Evolutionary conservation across 1,284 basidiomycete species (phyloP).

Genomic region (Prillingera fragicola): DNA sequence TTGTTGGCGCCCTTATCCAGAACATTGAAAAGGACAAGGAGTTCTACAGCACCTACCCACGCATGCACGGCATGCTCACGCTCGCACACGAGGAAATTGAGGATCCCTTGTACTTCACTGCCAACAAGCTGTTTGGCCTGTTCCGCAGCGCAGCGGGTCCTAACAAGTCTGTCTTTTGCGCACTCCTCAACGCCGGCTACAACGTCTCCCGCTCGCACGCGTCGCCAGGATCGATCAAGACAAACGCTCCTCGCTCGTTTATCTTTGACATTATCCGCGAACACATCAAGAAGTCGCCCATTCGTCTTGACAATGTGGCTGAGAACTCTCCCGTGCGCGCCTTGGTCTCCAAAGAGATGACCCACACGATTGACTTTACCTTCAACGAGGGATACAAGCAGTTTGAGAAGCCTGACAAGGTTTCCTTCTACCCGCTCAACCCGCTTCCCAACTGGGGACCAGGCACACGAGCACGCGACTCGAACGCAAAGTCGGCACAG

Average conservation of each 20-base stretch:
- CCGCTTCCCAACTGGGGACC: slow-evolving; percentile 92
- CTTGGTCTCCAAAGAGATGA: slow-evolving; percentile 61
- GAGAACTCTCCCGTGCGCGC: slow-evolving; percentile 62
- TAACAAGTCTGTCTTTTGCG: slow-evolving; percentile 68
- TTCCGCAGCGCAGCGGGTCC: slow-evolving; percentile 46
- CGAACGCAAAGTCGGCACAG: slow-evolving; percentile 14
- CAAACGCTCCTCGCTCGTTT: slow-evolving; percentile 66
- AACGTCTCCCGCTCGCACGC: slow-evolving; percentile 86
- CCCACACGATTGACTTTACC: slow-evolving; percentile 63
- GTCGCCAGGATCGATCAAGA: slow-evolving; percentile 82
- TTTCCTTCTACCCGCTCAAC: slow-evolving; percentile 87
- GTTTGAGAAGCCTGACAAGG: slow-evolving; percentile 53
- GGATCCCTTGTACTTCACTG: slow-evolving; percentile 86
- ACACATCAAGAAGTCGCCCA: slow-evolving; percentile 70
- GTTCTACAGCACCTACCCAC: slow-evolving; percentile 69
- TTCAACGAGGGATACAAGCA: slow-evolving; percentile 63
- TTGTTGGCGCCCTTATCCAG: slow-evolving; percentile 67
- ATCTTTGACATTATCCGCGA: slow-evolving; percentile 78
- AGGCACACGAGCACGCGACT: slow-evolving; percentile 30
- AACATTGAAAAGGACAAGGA: slow-evolving; percentile 57
- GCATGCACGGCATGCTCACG: slow-evolving; percentile 94
- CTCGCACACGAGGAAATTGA: slow-evolving; percentile 68
- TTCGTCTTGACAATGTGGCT: slow-evolving; percentile 72
- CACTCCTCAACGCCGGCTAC: slow-evolving; percentile 79
- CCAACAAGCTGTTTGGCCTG: slow-evolving; percentile 68